Evolutionary conservation across 257 asterid genomes (phyloP), one percentile per base, ranked within the genome.

Genomic region (Avicennia marina): DNA sequence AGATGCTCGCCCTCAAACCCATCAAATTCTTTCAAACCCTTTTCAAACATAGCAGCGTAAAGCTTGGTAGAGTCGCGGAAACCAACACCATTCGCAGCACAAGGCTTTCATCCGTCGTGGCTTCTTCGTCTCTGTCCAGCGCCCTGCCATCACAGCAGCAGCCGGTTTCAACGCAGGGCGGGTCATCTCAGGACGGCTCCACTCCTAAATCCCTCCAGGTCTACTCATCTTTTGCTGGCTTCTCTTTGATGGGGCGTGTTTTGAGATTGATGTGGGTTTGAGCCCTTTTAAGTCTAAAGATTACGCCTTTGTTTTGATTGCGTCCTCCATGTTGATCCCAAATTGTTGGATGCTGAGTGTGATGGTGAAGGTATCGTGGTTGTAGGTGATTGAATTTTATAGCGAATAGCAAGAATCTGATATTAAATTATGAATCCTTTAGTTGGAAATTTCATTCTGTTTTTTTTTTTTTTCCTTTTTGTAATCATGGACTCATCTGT

Each of bases 181-280:
- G 45, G n/a, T 53, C 58, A 22, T 12, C 63, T 32, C 71, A 50
- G 72, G 62, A 56, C 53, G 47, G 33, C 33, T 29, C 66, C n/a
- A 18, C 61, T 19, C 61, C 85, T 53, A 77, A 67, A 29, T 88
- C 90, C 32, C 60, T 75, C 40, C 95, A 87, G 94, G 96, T 87
- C 7, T 38, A 39, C 29, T 11, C 10, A 45, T 1, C 12, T 18
- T 43, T 9, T 12, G 22, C 25, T 43, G 49, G 50, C 17, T 48
- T 58, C 45, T 43, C 29, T 54, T 39, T 12, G 33, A 29, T 58
- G 45, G 20, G 3, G n/a, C 36, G 50, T 60, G 19, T 26, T 75
- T 47, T 15, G 15, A 58, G 40, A 13, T 54, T 32, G 44, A 58
- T 53, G 27, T 56, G 32, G 52, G 51, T n/a, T 45, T 44, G 48